A percentile compares a stretch with the other conserved stretches of the same genome.
These are phyloP conservation scores for Imleria badia DNA, from an alignment of 768 basidiomycete species.

Conservation along the genomic window DNA sequence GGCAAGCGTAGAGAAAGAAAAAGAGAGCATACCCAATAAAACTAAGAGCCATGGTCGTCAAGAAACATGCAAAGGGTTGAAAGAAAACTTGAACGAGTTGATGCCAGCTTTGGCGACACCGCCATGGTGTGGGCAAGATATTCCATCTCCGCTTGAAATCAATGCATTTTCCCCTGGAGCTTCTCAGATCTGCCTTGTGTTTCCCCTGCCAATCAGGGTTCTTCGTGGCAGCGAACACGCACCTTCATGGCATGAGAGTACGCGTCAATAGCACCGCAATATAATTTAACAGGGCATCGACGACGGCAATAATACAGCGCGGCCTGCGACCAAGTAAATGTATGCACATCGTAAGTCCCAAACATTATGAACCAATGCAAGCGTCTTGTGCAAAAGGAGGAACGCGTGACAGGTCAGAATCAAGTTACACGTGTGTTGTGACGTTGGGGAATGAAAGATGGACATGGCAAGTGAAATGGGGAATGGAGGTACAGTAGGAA, in stretches of 20 bases:
- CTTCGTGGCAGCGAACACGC: no score
- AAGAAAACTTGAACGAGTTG: slow-evolving; percentile 21
- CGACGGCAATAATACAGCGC: slow-evolving; percentile 9
- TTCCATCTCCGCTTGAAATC: slow-evolving; percentile 32
- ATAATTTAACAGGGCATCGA: neutral
- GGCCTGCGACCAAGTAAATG: slow-evolving; percentile 7
- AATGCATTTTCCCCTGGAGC: neutral
- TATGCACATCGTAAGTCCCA: neutral
- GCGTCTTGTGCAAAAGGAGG: neutral
- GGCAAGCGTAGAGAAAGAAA: neutral
- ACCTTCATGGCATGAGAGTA: neutral
- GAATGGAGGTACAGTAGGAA: neutral
- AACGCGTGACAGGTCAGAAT: neutral
- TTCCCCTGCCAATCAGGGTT: neutral
- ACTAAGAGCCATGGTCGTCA: slow-evolving; percentile 60
- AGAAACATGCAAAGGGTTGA: slow-evolving; percentile 9
- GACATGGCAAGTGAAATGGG: neutral
- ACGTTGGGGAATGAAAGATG: neutral
- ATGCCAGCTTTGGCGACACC: slow-evolving; percentile 11
- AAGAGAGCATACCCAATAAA: slow-evolving; percentile 61
- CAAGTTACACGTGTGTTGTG: slow-evolving; percentile 20
- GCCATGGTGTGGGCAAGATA: slow-evolving; percentile 4
- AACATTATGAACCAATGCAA: neutral
- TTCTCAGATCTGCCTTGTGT: neutral
- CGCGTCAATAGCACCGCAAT: no score